Evolutionary conservation across 768 basidiomycete species (phyloP).

Genomic region (Cystobasidium tubakii): DNA sequence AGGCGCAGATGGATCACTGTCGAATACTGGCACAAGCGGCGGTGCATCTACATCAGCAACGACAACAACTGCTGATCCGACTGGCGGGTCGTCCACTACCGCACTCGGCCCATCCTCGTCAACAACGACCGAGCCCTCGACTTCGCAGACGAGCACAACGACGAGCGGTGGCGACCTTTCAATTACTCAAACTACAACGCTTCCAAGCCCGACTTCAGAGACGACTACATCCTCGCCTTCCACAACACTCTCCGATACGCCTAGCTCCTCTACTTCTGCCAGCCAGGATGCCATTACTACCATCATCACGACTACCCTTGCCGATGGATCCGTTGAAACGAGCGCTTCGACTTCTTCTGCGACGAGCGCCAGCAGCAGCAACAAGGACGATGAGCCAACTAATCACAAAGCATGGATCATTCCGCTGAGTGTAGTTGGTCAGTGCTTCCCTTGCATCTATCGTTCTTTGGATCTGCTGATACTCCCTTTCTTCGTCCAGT

Average conservation of each 20-base stretch:
- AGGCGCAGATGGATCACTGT: not conserved
- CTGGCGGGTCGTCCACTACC: not conserved
- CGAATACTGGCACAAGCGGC: not conserved
- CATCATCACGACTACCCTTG: constrained; percentile 24
- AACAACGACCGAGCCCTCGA: not conserved
- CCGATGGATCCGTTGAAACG: constrained; percentile 7
- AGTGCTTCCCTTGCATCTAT: not conserved
- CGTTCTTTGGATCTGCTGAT: not conserved
- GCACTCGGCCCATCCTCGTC: not conserved
- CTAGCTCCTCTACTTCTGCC: not conserved
- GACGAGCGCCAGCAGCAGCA: not conserved
- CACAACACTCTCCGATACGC: constrained; percentile 11
- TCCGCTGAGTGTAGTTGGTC: constrained; percentile 27
- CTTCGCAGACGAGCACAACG: constrained; percentile 1
- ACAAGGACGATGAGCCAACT: not conserved
- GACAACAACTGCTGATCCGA: not conserved
- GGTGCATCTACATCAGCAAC: not conserved
- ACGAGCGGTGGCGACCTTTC: not conserved
- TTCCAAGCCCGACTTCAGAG: not conserved
- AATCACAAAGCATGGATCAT: constrained; percentile 33
- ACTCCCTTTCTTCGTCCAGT: not conserved
- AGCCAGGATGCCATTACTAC: not conserved
- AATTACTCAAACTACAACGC: not conserved
- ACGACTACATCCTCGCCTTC: not conserved
- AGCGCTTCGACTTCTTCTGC: not conserved